A percentile compares a stretch with the other conserved stretches of the same genome.
These are phyloP conservation scores for Cairneyella variabilis DNA, from an alignment of 495 filamentous ascomycete genomes.

Conservation along the genomic window DNA sequence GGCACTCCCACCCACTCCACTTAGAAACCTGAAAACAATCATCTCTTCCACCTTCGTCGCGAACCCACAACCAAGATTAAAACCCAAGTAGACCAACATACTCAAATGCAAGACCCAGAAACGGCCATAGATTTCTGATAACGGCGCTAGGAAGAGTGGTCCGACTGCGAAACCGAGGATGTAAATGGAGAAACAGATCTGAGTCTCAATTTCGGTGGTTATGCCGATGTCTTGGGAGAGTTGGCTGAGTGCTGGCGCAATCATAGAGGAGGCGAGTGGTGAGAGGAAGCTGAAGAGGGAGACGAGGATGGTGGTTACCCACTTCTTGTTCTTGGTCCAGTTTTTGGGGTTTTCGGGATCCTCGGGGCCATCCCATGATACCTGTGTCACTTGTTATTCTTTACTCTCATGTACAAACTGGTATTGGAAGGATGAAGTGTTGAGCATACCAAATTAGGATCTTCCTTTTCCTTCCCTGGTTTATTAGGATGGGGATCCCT, in stretches of 20 bases:
- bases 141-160: constrained; percentile 57
- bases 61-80: constrained; percentile 55
- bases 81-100: constrained; percentile 54
- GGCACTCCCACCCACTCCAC: constrained; percentile 22
- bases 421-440: too few species aligned
- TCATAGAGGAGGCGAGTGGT: constrained; percentile 63
- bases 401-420: too few species aligned
- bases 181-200: constrained; percentile 69
- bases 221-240: constrained; percentile 63
- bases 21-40: constrained; percentile 53
- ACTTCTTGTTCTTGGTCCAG: constrained; percentile 40
- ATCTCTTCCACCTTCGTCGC: constrained; percentile 50
- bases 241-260: constrained; percentile 60
- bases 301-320: constrained; percentile 33
- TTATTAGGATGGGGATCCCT: too few species aligned
- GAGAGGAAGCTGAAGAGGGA: constrained; percentile 71
- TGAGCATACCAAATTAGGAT: too few species aligned
- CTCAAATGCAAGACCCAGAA: constrained; percentile 49
- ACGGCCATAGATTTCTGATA: constrained; percentile 64
- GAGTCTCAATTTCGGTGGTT: constrained; percentile 46
- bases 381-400: too few species aligned
- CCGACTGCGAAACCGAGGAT: constrained; percentile 69
- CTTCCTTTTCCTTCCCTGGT: too few species aligned
- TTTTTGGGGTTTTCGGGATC: constrained; percentile 41
- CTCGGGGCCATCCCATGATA: constrained; percentile 64